Base-by-base conservation (phyloP, 2,329 filamentous ascomycete genomes). In the Trichoderma sp. region DNA sequence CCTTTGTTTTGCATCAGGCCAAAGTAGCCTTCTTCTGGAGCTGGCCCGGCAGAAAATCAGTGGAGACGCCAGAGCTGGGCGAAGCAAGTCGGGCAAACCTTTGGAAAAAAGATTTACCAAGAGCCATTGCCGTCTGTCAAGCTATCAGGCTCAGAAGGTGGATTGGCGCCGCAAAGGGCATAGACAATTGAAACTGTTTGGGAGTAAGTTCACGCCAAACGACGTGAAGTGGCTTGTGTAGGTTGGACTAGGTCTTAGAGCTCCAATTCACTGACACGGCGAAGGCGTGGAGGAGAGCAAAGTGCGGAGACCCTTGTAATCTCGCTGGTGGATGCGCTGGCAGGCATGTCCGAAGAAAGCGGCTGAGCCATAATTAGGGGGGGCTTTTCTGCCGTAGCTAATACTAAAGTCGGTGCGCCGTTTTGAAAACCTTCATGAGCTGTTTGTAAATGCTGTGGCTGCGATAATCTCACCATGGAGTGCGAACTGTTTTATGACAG, bases 401-500 rank as follows among this genome's bases (percentile, higher is more conserved):
- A 59, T 66, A 59, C 37, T 35, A 35, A 19, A 6, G 13, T 47
- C 49, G 53, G 53, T 47, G 63, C 63, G 37, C 63, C n/a, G 14
- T 52, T 27, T 53, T 35, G 35, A 56, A 27, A 35, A 40, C 21
- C 52, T 40, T 13, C 47, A 37, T 21, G 47, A 61, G 61, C 49
- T 64, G 29, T 43, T 33, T 35, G 61, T 29, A 56, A 55, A 40
- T 31, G 10, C 33, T 40, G 24, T 35, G 55, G 55, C n/a, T 21
- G 55, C 55, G n/a, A 37, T 58, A 35, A 31, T 33, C 59, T 53
- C 64, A 47, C 16, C 60, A 76, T 76, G 75, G 73, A 75, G 47
- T 60, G 70, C 47, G 70, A 70, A 33, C 73, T 83, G 31, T 74
- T 80, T 40, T 77, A 82, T 68, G 81, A 80, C 72, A 75, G 78